Evolutionary conservation across 2,329 filamentous ascomycete genomes (phyloP), one percentile per base, ranked within the genome.

Genomic region (Fusarium sp.): DNA sequence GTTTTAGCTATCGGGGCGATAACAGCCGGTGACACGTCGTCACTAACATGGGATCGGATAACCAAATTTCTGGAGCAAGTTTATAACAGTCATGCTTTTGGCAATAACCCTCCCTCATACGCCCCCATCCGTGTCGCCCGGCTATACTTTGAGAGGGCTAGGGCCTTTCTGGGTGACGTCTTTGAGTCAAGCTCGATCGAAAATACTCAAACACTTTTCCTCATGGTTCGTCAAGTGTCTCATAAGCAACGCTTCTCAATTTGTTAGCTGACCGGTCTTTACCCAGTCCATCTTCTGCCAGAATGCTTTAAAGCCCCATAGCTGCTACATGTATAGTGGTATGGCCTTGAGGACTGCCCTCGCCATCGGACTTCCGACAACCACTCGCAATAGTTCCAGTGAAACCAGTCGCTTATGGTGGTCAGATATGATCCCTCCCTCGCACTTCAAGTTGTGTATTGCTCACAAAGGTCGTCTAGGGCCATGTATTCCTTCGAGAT

Each of bases 311-410:
- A 69, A 69, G 11, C 63, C 67, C 8, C 67, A 69, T 22, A 69
- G 63, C 17, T 69, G 67, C 50, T 69, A 69, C 40, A 69, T 69
- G 63, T 69, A 69, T 15, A 40, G 63, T 12, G 67, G 67, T 6
- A 69, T 69, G 59, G 63, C 67, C 17, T 54, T 67, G 17, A 52
- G 67, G 22, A 69, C 67, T 14, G 63, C 63, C 1, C 45, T 67
- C 32, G 67, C 67, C n/a, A 69, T 67, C 12, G 63, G 67, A 14
- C 52, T 69, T 40, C 63, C 67, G 4, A 62, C 64, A 9, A 62
- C 38, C 15, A 47, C 56, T 12, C 47, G 62, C n/a, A 61, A 32
- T 3, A 50, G 62, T 15, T 38, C 62, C 2, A 66, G 35, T 30
- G n/a, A 61, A 20, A 63, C 50, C 12, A 69, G 66, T 14, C 56